Conservation (phyloP, 257 asterid genomes). For the Ajuga chamaepitys region DNA sequence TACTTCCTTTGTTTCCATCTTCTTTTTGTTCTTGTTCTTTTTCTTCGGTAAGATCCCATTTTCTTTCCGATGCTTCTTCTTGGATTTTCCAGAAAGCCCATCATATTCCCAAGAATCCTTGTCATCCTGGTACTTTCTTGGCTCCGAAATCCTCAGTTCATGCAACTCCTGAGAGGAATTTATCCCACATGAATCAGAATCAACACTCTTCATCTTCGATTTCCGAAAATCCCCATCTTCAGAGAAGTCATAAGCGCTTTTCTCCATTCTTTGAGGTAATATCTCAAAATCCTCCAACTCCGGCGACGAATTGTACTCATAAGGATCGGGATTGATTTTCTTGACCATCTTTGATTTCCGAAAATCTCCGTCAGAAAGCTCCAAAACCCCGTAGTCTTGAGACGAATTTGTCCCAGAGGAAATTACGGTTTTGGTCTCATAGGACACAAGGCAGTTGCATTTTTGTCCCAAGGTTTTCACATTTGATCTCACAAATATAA, state of each 20-base stretch:
- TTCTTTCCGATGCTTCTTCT: conserved; percentile 35
- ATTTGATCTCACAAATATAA: too few relatives aligned
- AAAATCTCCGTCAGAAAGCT: conserved; percentile 18
- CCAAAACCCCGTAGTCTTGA: conserved; percentile 20
- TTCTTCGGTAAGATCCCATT: conserved; percentile 33
- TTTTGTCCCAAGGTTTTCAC: too few relatives aligned
- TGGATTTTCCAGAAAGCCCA: conserved; percentile 28
- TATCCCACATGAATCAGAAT: conserved; percentile 28
- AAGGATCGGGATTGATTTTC: conserved; percentile 22
- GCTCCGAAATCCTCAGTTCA: conserved; percentile 31
- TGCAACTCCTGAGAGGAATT: conserved; percentile 45
- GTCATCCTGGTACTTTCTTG: conserved; percentile 19
- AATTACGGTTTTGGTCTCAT: too few relatives aligned
- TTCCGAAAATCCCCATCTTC: conserved; percentile 40
- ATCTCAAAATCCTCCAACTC: conserved; percentile 30
- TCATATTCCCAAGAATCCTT: conserved; percentile 20
- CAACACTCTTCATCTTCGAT: conserved; percentile 39
- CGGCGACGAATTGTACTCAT: conserved; percentile 32
- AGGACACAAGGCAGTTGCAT: too few relatives aligned
- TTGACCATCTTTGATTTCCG: conserved; percentile 10
- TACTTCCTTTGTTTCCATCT: conserved; percentile 29
- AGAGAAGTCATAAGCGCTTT: conserved; percentile 30
- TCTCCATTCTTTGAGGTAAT: conserved; percentile 27
- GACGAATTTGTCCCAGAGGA: conserved; percentile 42
- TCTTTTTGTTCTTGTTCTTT: conserved; percentile 36